These are phyloP conservation scores for Hemileccinum rubropunctum DNA, from an alignment of 768 basidiomycete genomes.

Conservation along the genomic window DNA sequence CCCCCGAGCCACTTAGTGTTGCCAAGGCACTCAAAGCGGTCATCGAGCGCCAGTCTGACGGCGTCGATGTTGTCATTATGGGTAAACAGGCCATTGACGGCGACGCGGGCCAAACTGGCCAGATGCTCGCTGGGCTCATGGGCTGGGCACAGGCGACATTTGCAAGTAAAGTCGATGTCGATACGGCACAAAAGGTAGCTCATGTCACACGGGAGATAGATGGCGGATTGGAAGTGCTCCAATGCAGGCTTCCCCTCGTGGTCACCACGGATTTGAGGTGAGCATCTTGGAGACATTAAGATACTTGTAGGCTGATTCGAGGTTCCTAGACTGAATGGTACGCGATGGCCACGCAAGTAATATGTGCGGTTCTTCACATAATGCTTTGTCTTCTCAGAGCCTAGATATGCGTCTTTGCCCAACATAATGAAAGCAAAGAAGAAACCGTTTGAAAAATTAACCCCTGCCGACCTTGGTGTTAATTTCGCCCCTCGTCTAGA, in stretches of 20 bases:
- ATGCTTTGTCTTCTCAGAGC: conserved; percentile 50
- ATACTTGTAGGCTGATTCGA: background rate
- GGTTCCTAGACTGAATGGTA: conserved; percentile 66
- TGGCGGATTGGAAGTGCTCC: conserved; percentile 85
- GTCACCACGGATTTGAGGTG: conserved; percentile 92
- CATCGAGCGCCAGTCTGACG: conserved; percentile 58
- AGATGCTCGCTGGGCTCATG: conserved; percentile 93
- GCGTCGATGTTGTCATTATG: conserved; percentile 85
- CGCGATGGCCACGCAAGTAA: conserved; percentile 4
- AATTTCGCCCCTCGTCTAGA: conserved; percentile 83
- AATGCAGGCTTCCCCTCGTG: conserved; percentile 75
- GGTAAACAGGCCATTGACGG: conserved; percentile 99
- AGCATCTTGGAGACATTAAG: conserved; percentile 25
- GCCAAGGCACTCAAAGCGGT: conserved; percentile 81
- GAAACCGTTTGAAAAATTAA: conserved; percentile 87
- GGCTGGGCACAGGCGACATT: conserved; percentile 95
- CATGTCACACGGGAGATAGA: conserved; percentile 88
- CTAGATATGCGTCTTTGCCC: conserved; percentile 94
- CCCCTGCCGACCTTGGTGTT: conserved; percentile 73
- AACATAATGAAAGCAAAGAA: conserved; percentile 99
- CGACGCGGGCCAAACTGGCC: conserved; percentile 92
- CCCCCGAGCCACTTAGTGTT: conserved; percentile 88
- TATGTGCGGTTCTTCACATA: background rate
- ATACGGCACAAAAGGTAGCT: conserved; percentile 59
- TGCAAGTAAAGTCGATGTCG: conserved; percentile 82